These are phyloP conservation scores for Colletotrichum sp. DNA, from an alignment of 2,329 filamentous ascomycete genomes.

Conservation along the genomic window DNA sequence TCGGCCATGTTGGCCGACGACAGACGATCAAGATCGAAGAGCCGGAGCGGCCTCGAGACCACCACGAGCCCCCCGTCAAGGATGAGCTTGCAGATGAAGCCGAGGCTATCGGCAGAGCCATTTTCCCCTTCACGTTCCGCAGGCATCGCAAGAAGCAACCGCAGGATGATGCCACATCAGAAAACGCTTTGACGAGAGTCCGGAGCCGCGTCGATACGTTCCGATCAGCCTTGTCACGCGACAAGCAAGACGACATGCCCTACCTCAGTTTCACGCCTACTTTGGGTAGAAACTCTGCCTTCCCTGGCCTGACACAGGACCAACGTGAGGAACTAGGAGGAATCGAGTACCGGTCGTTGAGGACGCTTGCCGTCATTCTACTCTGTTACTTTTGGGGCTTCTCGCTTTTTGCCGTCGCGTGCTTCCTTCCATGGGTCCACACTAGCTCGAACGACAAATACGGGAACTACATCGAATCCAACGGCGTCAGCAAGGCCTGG, in stretches of 20 bases:
- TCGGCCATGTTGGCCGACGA: conserved; percentile 37
- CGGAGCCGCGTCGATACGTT: conserved; percentile 63
- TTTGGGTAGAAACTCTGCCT: conserved; percentile 90
- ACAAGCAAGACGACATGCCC: conserved; percentile 69
- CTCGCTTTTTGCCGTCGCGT: conserved; percentile 76
- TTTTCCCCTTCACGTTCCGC: conserved; percentile 48
- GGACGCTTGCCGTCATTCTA: conserved; percentile 81
- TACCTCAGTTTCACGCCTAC: conserved; percentile 96
- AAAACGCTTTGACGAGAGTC: conserved; percentile 31
- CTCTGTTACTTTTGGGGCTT: conserved; percentile 84
- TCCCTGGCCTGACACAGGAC: conserved; percentile 85
- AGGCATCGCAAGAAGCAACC: conserved; percentile 43
- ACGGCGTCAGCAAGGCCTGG: conserved; percentile 75
- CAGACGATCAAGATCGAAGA: conserved; percentile 73
- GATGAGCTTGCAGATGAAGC: conserved; percentile 47
- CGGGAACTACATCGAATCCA: conserved; percentile 65
- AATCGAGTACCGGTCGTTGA: conserved; percentile 93
- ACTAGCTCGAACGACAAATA: conserved; percentile 60
- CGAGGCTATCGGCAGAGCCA: conserved; percentile 42
- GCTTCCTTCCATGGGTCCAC: conserved; percentile 82
- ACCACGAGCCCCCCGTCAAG: conserved; percentile 29
- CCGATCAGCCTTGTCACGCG: conserved; percentile 59
- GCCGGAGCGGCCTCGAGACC: conserved; percentile 50
- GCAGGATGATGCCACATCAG: conserved; percentile 30
- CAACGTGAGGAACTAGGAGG: conserved; percentile 95